These are phyloP conservation scores for Chlorella sp. DNA, from an alignment of 139 green algal species.

Conservation along the genomic window DNA sequence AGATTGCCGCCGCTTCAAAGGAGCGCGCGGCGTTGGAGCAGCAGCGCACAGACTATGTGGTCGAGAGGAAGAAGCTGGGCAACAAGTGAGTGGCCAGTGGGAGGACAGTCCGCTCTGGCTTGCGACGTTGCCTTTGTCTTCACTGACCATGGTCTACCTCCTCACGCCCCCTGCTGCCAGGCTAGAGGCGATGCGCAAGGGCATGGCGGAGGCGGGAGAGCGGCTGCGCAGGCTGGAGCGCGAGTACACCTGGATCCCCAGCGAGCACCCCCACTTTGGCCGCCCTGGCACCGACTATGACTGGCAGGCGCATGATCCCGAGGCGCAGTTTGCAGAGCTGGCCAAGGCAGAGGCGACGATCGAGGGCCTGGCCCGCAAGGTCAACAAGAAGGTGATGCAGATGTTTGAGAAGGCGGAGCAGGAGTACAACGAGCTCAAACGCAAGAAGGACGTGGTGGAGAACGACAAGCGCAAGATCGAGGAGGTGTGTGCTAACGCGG, in stretches of 20 bases:
- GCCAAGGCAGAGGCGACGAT: conserved; percentile 33
- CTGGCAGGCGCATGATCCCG: conserved; percentile 57
- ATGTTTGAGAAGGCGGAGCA: conserved; percentile 92
- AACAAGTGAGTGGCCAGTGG: conserved; percentile 43
- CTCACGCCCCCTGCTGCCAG: conserved; percentile 6
- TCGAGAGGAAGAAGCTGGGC: conserved; percentile 55
- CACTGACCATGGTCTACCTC: not conserved
- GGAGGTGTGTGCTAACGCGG: no score
- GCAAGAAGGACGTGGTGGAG: conserved; percentile 80
- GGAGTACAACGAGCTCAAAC: conserved; percentile 81
- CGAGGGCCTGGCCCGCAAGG: conserved; percentile 44
- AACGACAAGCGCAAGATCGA: conserved; percentile 85
- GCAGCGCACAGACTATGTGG: conserved; percentile 34
- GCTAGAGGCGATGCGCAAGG: conserved; percentile 31
- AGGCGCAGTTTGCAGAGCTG: conserved; percentile 43
- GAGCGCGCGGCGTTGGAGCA: conserved; percentile 33
- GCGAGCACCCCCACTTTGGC: conserved; percentile 76
- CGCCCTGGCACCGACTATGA: conserved; percentile 79
- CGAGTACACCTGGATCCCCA: conserved; percentile 80
- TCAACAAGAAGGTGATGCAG: conserved; percentile 86
- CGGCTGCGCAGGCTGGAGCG: conserved; percentile 45
- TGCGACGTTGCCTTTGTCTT: not conserved
- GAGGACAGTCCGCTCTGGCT: not conserved
- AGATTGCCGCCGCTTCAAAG: conserved; percentile 64
- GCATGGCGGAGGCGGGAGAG: conserved; percentile 25